Percentiles rank a stretch among this genome's conserved stretches.
Conservation (phyloP, 306 rosid species). For the Rosa rugosa region DNA sequence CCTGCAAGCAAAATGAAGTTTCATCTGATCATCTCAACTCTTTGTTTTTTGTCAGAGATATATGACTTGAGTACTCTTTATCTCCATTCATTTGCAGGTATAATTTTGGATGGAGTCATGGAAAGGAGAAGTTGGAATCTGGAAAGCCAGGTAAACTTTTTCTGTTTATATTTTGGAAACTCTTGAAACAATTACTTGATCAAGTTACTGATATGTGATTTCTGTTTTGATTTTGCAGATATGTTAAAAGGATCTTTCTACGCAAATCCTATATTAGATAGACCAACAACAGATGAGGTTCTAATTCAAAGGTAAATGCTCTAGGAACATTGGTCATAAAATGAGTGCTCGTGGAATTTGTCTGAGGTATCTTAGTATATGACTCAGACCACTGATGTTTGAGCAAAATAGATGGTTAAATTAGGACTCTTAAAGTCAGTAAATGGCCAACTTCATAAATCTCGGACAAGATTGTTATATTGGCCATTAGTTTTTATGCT, state of each 20-base stretch:
- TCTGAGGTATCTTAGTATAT: slow-evolving; percentile 6
- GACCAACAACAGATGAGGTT: slow-evolving; percentile 71
- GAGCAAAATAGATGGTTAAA: slow-evolving; percentile 12
- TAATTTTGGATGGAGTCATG: slow-evolving; percentile 99
- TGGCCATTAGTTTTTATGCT: not conserved
- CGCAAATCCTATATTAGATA: slow-evolving; percentile 87
- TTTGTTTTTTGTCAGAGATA: not conserved
- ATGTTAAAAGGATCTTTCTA: slow-evolving; percentile 87
- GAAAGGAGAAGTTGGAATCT: slow-evolving; percentile 93
- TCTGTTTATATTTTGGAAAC: slow-evolving; percentile 18
- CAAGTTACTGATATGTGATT: not conserved
- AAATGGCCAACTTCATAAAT: not conserved
- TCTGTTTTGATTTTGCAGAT: slow-evolving; percentile 48
- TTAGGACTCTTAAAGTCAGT: not conserved
- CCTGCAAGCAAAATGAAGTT: not conserved
- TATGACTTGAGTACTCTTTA: slow-evolving; percentile 21
- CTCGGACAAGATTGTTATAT: not conserved
- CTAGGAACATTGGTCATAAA: not conserved
- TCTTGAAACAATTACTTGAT: slow-evolving; percentile 5
- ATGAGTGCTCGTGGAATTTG: slow-evolving; percentile 10
- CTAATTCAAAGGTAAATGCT: slow-evolving; percentile 63
- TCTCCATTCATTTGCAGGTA: slow-evolving; percentile 53
- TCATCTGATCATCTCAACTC: not conserved
- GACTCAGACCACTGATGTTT: slow-evolving; percentile 22
- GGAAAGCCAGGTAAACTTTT: slow-evolving; percentile 73